Base-by-base conservation (phyloP, 2,329 filamentous ascomycete species). In the Rosellinia necatrix region DNA sequence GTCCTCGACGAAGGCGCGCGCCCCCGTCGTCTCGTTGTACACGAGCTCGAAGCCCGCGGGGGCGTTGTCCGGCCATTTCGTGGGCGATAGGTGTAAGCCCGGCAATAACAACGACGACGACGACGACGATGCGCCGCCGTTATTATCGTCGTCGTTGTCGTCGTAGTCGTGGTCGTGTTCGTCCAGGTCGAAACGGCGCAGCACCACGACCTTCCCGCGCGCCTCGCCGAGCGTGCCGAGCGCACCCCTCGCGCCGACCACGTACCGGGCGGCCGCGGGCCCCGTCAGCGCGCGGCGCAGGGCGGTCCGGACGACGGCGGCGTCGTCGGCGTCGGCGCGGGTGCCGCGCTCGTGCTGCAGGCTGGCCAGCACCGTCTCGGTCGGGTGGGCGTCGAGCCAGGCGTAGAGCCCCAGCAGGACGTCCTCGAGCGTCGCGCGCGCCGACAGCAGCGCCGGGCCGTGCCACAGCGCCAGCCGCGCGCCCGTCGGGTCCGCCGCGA, bases 401-500 rank as follows among this genome's bases (percentile, higher is more conserved):
- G 69, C 62, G 61, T 79, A 81, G 57, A 80, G 76, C 9, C 70
- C 76, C 47, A 75, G 78, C 3, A 81, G 62, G 1, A 79, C 72
- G 60, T 77, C 74, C 4, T 75, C 71, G 13, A 81, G 61, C 0
- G 71, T 76, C 1, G 78, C 75, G 0, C 66, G 72, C 46, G 78
- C 71, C 0, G 75, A 78, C 19, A 77, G 68, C 24, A 81, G 68
- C 6, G 76, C 78, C 27, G 73, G 58, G 6, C 70, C 69, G 61
- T 82, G 79, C 71, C 76, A 81, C 67, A 81, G 81, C 3, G 79
- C 74, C 1, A 82, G 68, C 1, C 67, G 71, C 7, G 68, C 72
- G 48, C 75, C 76, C 2, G 74, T 75, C 2, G 76, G 71, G 60
- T 81, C 79, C 27, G 76, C 70, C 2, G 77, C 78, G 61, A 76